Base-by-base conservation (phyloP, 2,329 filamentous ascomycete species). In the Neopestalotiopsis rosae region DNA sequence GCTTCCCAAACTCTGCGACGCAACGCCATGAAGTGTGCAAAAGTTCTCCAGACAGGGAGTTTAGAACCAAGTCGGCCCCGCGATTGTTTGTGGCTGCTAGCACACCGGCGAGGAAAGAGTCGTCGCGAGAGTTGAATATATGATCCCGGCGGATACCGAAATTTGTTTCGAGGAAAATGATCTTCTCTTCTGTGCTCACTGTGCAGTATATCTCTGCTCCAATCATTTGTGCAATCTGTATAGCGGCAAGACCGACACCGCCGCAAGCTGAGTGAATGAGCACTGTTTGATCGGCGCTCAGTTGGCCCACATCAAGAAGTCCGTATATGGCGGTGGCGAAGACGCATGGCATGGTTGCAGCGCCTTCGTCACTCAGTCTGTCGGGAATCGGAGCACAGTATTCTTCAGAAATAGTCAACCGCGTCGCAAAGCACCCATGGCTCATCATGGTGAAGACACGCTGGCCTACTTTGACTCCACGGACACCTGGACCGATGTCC, bases 1-100 rank as follows among this genome's bases (percentile, higher is more conserved):
- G 81, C 3, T 73, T 78, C 0, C 83, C 85, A 61, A 81, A 83
- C 5, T 77, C 72, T 1, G 84, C 83, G 3, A 87, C 75, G 61
- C 82, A 85, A 0, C 79, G 69, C 82, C 81, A 87, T n/a, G 80
- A 78, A 1, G 79, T 76, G 10, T 80, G 80, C 0, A 85, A 74
- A 0, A 79, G 71, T 10, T 84, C 81, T 1, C 81, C 81, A 0
- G 81, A 76, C 0, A 83, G 72, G 0, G 80, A 79, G 73, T 83
- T 83, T 9, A 85, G 73, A 1, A 81, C 79, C 0, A 71, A 9
- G 34, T 72, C 69, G 2, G 70, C 68, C 2, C 71, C 71, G 17
- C 65, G n/a, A 4, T 69, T 69, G 5, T 61, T 65, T 14, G 72
- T 73, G 30, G 63, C 68, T 17, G 58, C 61, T 69, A 69, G 69